Percentiles rank a stretch among this genome's conserved stretches.
Evolutionary conservation across 1,284 basidiomycete species (phyloP).

Genomic region (Papiliotrema flavescens): DNA sequence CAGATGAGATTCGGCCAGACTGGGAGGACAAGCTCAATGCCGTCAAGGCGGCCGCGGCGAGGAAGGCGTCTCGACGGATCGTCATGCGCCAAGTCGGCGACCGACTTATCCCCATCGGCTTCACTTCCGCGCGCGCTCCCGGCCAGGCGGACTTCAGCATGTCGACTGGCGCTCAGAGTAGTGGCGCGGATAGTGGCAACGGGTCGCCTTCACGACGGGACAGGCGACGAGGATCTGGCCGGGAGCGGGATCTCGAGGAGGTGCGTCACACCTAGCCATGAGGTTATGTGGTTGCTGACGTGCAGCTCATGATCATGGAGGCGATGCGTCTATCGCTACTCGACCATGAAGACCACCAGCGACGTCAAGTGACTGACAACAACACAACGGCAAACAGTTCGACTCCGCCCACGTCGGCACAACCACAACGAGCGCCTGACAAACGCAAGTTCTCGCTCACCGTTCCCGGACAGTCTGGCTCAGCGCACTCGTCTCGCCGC

Average conservation of each 20-base stretch:
- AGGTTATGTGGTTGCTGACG: neutral
- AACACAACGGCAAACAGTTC: slow-evolving; percentile 9
- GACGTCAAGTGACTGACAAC: slow-evolving; percentile 30
- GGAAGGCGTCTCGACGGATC: slow-evolving; percentile 89
- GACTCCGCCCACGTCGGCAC: neutral
- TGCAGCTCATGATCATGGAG: slow-evolving; percentile 94
- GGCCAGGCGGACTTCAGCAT: slow-evolving; percentile 46
- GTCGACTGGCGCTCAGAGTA: slow-evolving; percentile 17
- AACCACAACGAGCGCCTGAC: slow-evolving; percentile 1
- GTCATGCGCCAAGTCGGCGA: slow-evolving; percentile 99
- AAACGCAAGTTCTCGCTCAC: slow-evolving; percentile 4
- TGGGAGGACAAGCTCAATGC: slow-evolving; percentile 91
- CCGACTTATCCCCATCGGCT: slow-evolving; percentile 90
- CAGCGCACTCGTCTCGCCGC: slow-evolving; percentile 4
- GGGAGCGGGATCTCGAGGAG: slow-evolving; percentile 80
- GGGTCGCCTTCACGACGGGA: slow-evolving; percentile 13
- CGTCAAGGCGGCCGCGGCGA: slow-evolving; percentile 78
- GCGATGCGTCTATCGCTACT: slow-evolving; percentile 93
- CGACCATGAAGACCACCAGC: slow-evolving; percentile 66
- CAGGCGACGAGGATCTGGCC: slow-evolving; percentile 51
- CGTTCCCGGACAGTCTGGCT: neutral
- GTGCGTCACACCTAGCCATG: slow-evolving; percentile 53
- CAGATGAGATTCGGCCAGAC: slow-evolving; percentile 89
- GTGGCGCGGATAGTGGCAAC: slow-evolving; percentile 15
- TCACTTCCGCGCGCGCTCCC: slow-evolving; percentile 58